A percentile compares a stretch with the other conserved stretches of the same genome.
Evolutionary conservation across 2,329 filamentous ascomycete species (phyloP).

Genomic region (Hansfordia pulvinata): DNA sequence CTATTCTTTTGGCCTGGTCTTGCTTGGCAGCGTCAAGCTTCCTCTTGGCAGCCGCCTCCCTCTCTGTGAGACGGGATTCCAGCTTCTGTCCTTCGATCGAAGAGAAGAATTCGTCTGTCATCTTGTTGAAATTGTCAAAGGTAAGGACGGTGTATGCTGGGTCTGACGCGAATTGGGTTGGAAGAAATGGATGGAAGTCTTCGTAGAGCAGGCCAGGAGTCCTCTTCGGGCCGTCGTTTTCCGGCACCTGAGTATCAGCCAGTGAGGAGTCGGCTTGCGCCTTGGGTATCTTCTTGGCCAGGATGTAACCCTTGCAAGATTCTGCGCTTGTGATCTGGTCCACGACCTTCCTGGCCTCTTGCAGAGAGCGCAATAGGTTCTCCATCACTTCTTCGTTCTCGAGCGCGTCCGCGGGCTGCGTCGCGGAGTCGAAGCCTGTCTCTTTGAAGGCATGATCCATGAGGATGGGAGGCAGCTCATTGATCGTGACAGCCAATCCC

Average conservation of each 20-base stretch:
- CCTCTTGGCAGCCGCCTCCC: slow-evolving; percentile 65
- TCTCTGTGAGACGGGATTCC: slow-evolving; percentile 69
- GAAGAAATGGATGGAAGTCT: slow-evolving; percentile 89
- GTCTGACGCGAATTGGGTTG: slow-evolving; percentile 62
- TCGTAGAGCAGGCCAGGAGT: slow-evolving; percentile 58
- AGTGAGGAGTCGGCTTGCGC: slow-evolving; percentile 7
- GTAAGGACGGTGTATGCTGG: slow-evolving; percentile 54
- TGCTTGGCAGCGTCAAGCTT: slow-evolving; percentile 75
- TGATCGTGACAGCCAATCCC: slow-evolving; percentile 70
- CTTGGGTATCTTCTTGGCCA: slow-evolving; percentile 49
- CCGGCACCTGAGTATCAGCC: slow-evolving; percentile 18
- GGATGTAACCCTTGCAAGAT: slow-evolving; percentile 69
- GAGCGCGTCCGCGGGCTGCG: slow-evolving; percentile 57
- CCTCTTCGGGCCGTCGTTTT: slow-evolving; percentile 21
- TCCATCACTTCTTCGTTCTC: slow-evolving; percentile 50
- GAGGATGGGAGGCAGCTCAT: slow-evolving; percentile 76
- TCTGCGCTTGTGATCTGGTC: slow-evolving; percentile 53
- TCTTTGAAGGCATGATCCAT: slow-evolving; percentile 73
- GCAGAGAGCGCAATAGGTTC: slow-evolving; percentile 52
- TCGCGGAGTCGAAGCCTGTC: slow-evolving; percentile 53
- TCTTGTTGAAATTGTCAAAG: slow-evolving; percentile 79
- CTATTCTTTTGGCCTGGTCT: slow-evolving; percentile 76
- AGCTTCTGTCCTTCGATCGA: slow-evolving; percentile 90
- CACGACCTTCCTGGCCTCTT: slow-evolving; percentile 57
- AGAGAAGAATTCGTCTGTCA: slow-evolving; percentile 93